Evolutionary conservation across 192 early-diverging fungal genomes (phyloP), one percentile per base, ranked within the genome.

Genomic region (Paraglomus occultum): DNA sequence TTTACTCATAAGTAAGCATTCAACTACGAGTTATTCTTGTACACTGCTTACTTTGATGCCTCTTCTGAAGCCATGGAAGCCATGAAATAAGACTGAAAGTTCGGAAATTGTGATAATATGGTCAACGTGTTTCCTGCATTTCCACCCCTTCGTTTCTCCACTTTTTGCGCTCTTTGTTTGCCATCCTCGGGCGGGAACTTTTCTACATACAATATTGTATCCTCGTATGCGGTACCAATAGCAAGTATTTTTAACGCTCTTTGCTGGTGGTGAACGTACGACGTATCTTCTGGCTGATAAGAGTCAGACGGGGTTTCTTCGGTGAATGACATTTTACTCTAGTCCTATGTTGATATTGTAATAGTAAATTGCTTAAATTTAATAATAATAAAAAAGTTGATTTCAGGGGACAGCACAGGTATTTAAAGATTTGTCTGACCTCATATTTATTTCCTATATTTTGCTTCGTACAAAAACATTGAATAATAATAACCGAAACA

Each of bases 61-160:
- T 73, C 75, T 53, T 76, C 69, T 45, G 77, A 72, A 7, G 79
- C 83, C 60, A 86, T 59, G 17, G 79, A 78, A 42, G 83, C 81
- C 82, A 86, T 84, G 45, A 77, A 79, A 73, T 72, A 78, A 54
- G 79, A 65, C 23, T 74, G 66, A 6, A 71, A 53, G 2, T 52
- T 46, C 5, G 80, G 78, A 45, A 81, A 79, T 54, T 89, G 88
- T 40, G 78, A 74, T 10, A 89, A 71, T 6, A 88, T 79, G 38
- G 78, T 75, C 15, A 85, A 77, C 7, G 83, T 82, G 50, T 90
- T 90, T 38, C 79, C 78, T 22, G 79, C 76, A 51, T 90, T 90
- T 15, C 88, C 88, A 31, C 88, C 88, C 18, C 84, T 77, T n/a
- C 88, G 77, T 52, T 83, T 77, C 53, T 90, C 84, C n/a, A 86